Evolutionary conservation across 176 grass and related monocot species (phyloP), one percentile per base, ranked within the genome.

Genomic region (Cenchrus purpureus): DNA sequence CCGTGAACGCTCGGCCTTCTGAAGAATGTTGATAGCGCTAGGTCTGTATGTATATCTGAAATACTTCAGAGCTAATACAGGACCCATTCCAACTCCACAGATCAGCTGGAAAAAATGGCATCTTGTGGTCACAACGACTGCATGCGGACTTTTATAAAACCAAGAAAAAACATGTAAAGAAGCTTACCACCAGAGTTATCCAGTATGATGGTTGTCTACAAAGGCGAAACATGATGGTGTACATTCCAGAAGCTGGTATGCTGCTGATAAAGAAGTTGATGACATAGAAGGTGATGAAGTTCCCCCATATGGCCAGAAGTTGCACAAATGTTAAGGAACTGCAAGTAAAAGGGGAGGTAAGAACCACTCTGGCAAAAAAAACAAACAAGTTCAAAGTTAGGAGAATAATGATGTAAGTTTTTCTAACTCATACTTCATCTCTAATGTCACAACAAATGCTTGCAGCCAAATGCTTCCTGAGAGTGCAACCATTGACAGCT

Each of bases 401-500:
- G 62, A 77, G 48, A 17, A 20, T 31, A 77, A 77, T 83, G 78
- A 60, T 43, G 20, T 8, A 76, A 68, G 59, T 46, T 68, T 46
- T 68, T 28, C 8, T 58, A 48, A 56, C 79, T 53, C 88, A 45
- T 84, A 95, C 95, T 88, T 97, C 90, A 95, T 93, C 85, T 97
- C 95, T 29, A 97, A 59, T 50, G 84, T 95, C 62, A 97, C 86
- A 72, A 97, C 95, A 76, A 95, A 97, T 25, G 93, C 93, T 82
- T 95, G 96, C 84, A 98, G 86, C 89, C 93, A 98, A 87, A 98
- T 97, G 71, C 88, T 87, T 69, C 95, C 95, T 46, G 95, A 97
- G 59, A 97, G 90, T 51, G 95, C 92, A 87, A 97, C 95, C 92
- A 97, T 89, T 79, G 92, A 95, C 22, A 97, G 72, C 87, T 97